Evolutionary conservation across 805 yeast species (phyloP).

Genomic region (Ogataea saltuana): DNA sequence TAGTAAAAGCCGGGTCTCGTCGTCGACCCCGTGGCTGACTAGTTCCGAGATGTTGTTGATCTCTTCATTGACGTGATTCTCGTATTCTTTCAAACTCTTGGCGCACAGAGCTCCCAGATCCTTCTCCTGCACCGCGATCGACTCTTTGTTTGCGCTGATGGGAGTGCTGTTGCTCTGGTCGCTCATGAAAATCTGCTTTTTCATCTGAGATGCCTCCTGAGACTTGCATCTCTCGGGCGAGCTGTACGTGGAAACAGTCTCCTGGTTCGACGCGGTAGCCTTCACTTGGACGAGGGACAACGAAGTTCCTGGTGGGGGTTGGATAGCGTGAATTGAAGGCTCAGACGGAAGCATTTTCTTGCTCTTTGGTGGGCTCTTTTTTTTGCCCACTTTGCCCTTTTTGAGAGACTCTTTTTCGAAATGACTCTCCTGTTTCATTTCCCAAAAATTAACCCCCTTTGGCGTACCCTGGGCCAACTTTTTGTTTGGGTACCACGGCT

Average conservation of each 20-base stretch:
- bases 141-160: neutral
- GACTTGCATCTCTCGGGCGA: neutral
- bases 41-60: slow-evolving; percentile 3
- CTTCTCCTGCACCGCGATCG: neutral
- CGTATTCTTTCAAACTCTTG: neutral
- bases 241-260: neutral
- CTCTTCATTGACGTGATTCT: slow-evolving; percentile 4
- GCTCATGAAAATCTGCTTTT: slow-evolving; percentile 1
- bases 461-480: neutral
- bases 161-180: slow-evolving; percentile 1
- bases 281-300: slow-evolving; percentile 3
- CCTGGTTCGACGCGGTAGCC: slow-evolving; percentile 6
- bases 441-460: neutral
- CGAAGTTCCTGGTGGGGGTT: slow-evolving; percentile 3
- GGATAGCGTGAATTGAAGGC: slow-evolving; percentile 5
- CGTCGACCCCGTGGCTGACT: neutral
- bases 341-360: neutral
- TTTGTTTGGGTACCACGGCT: neutral
- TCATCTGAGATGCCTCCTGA: slow-evolving; percentile 2
- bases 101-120: neutral
- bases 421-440: neutral
- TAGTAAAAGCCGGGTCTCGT: neutral
- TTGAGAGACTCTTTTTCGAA: neutral
- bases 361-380: neutral
- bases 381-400: neutral